Conservation (phyloP, 768 basidiomycete genomes). For the Mycena latifolia region DNA sequence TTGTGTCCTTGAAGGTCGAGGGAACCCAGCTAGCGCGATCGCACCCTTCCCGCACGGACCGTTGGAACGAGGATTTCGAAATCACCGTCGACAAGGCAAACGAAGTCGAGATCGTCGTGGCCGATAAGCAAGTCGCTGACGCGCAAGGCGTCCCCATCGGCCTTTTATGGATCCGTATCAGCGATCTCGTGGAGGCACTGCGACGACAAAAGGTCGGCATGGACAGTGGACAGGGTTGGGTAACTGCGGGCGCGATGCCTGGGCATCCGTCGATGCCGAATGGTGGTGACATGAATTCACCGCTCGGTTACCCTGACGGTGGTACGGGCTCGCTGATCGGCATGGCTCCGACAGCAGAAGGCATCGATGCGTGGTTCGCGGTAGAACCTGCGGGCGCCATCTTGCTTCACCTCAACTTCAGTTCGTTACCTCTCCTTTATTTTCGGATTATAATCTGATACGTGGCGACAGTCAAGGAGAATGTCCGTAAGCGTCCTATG, state of each 20-base stretch:
- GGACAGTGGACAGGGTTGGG: conserved; percentile 94
- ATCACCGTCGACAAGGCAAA: conserved; percentile 98
- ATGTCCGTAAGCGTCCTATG: conserved; percentile 94
- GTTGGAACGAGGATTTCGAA: conserved; percentile 98
- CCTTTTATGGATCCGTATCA: conserved; percentile 93
- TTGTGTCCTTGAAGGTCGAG: conserved; percentile 95
- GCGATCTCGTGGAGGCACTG: conserved; percentile 93
- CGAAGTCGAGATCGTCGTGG: conserved; percentile 96
- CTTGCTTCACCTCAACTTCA: conserved; percentile 89
- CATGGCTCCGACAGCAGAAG: conserved; percentile 66
- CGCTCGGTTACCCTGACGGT: conserved; percentile 62
- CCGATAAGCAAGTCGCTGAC: conserved; percentile 91
- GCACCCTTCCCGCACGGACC: conserved; percentile 93
- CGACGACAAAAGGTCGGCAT: conserved; percentile 91
- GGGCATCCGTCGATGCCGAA: conserved; percentile 59
- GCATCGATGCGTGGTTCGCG: conserved; percentile 96
- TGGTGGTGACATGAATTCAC: conserved; percentile 60
- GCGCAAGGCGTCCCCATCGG: conserved; percentile 90
- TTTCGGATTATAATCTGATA: conserved; percentile 23
- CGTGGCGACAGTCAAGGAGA: conserved; percentile 87
- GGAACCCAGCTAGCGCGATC: conserved; percentile 93
- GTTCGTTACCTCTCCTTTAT: conserved; percentile 46
- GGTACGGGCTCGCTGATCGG: conserved; percentile 52
- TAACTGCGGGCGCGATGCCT: conserved; percentile 92
- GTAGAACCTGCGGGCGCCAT: conserved; percentile 98